phyloP scores from a whole-genome alignment of 2,329 filamentous ascomycete species.

The Aspergillus sp. region DNA sequence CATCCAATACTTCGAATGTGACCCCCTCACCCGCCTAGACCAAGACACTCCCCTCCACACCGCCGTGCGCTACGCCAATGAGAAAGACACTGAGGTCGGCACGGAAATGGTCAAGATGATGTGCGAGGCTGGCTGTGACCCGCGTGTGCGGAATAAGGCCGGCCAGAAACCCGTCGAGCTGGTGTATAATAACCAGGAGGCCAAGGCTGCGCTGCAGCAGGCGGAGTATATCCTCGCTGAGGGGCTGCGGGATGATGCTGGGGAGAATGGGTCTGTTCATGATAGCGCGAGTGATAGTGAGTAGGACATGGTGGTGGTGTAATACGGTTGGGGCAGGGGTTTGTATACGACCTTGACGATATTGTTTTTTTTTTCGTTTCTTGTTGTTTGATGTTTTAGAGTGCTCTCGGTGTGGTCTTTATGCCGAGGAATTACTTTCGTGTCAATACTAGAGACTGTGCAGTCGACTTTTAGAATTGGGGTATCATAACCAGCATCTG shows the following conservation, averaged over 20 bases:
- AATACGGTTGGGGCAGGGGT: background rate
- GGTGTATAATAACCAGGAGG: constrained; percentile 36
- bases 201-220: constrained; percentile 36
- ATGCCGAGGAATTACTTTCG: background rate
- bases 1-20: constrained; percentile 42
- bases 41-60: constrained; percentile 40
- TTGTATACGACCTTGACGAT: constrained; percentile 15
- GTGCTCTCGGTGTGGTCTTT: background rate
- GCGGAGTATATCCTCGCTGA: constrained; percentile 42
- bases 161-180: constrained; percentile 40
- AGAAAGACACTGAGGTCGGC: constrained; percentile 37
- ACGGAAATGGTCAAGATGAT: constrained; percentile 43
- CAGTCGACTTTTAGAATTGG: too few relatives aligned
- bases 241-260: constrained; percentile 31
- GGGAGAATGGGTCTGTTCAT: constrained; percentile 25
- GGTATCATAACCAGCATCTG: too few relatives aligned
- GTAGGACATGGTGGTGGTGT: constrained; percentile 10
- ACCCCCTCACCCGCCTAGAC: constrained; percentile 39
- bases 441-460: background rate
- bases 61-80: constrained; percentile 40
- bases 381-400: constrained; percentile 1
- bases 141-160: constrained; percentile 41
- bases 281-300: constrained; percentile 38
- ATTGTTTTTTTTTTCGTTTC: constrained; percentile 2
- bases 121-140: constrained; percentile 42